phyloP scores from a whole-genome alignment of 805 yeast genomes.

The Ogataea corticis region DNA sequence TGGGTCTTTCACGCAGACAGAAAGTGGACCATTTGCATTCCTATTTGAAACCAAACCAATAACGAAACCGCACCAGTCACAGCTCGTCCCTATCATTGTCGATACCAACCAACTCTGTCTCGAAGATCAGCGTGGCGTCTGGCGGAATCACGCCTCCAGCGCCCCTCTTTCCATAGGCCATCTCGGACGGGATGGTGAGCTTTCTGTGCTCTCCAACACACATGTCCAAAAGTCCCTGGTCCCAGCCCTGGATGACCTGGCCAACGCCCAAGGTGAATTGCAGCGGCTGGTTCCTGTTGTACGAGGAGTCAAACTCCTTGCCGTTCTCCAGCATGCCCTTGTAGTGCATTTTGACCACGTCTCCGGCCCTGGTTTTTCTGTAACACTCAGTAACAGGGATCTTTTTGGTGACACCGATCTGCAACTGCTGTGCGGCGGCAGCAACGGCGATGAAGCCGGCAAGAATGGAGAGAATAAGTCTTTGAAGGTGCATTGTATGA shows the following conservation, averaged over 20 bases:
- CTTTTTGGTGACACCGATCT: constrained; percentile 46
- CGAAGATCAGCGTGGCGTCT: constrained; percentile 67
- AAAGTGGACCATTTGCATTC: constrained; percentile 23
- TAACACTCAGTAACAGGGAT: constrained; percentile 55
- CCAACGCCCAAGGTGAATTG: constrained; percentile 74
- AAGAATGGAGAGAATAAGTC: neutral
- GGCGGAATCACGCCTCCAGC: constrained; percentile 73
- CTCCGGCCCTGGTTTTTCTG: constrained; percentile 62
- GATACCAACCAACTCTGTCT: constrained; percentile 63
- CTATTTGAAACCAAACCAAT: constrained; percentile 8
- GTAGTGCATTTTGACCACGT: constrained; percentile 73
- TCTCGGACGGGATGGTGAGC: constrained; percentile 72
- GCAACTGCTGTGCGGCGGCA: constrained; percentile 11
- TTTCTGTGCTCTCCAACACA: constrained; percentile 87
- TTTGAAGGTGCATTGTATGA: neutral
- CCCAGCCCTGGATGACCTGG: constrained; percentile 89
- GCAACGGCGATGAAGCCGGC: neutral
- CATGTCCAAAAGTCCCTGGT: constrained; percentile 77
- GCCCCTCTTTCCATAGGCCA: constrained; percentile 78
- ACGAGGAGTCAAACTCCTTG: constrained; percentile 73
- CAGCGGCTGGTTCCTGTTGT: constrained; percentile 64
- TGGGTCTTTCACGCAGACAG: constrained; percentile 20
- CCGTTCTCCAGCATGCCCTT: constrained; percentile 71
- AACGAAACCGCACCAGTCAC: constrained; percentile 4
- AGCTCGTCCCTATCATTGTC: constrained; percentile 27